Percentiles rank a stretch among this genome's conserved stretches.
phyloP scores from a whole-genome alignment of 345 rosid genomes.

The Dimocarpus longan region DNA sequence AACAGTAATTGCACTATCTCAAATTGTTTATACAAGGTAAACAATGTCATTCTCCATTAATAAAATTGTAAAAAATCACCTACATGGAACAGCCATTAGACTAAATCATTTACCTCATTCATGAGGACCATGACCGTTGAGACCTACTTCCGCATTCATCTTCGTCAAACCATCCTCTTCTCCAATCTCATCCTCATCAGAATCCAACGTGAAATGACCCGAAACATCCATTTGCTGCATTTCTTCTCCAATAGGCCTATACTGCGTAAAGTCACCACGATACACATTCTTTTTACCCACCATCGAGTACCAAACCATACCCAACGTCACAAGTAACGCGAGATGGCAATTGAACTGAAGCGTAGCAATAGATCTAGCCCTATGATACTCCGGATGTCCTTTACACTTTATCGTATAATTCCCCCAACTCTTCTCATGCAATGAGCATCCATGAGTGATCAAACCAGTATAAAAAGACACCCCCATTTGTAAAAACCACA shows the following conservation, averaged over 20 bases:
- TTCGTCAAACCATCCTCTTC: constrained; percentile 39
- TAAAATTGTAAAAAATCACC: background rate
- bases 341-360: constrained; percentile 92
- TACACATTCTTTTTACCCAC: constrained; percentile 47
- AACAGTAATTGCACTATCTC: constrained; percentile 12
- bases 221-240: constrained; percentile 48
- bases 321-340: constrained; percentile 65
- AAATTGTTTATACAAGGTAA: constrained; percentile 27
- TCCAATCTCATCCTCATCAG: constrained; percentile 66
- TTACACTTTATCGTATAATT: constrained; percentile 77
- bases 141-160: constrained; percentile 37
- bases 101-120: constrained; percentile 39
- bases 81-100: constrained; percentile 5
- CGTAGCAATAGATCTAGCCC: constrained; percentile 85
- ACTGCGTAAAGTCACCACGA: constrained; percentile 38
- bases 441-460: constrained; percentile 68
- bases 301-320: constrained; percentile 47
- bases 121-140: constrained; percentile 58
- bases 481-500: constrained; percentile 92
- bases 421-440: constrained; percentile 71
- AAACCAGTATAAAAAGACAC: constrained; percentile 65
- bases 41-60: background rate
- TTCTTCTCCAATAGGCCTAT: constrained; percentile 73
- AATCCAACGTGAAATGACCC: constrained; percentile 65
- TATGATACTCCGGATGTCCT: constrained; percentile 76